Base-by-base conservation (phyloP, 2,329 filamentous ascomycete species). In the Didymella sp. region DNA sequence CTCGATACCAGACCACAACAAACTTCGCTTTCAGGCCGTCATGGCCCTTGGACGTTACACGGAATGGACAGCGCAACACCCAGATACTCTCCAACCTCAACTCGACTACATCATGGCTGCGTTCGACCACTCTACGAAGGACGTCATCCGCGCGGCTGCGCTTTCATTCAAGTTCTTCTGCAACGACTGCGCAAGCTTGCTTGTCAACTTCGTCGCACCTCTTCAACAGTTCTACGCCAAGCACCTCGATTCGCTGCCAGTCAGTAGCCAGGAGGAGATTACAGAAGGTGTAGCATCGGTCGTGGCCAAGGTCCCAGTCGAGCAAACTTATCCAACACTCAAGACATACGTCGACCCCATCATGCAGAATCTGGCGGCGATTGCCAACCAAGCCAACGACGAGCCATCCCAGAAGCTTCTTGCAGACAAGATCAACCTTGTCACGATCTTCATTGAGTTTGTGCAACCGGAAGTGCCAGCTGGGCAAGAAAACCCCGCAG, bases 1-100 rank as follows among this genome's bases (percentile, higher is more conserved):
- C 11, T 91, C 96, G 72, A 96, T 99, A 59, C 95, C 95, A 0
- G 89, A 91, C 70, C 95, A 99, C 70, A 92, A 98, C 77, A 99
- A 98, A 80, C 85, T 99, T n/a, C 91, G 93, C 7, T 99, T 99
- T 77, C 94, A 96, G 61, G 94, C 94, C 6, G 96, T 98, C 70
- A 97, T 99, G 92, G 93, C 96, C 3, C 85, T 99, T 21, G 95
- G 92, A 33, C 86, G 95, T 60, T 99, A 99, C 73, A 99, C 96
- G 0, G 94, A 98, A 76, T 99, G 95, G 95, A 99, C 96, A 0
- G 87, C 95, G 5, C 88, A 92, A 44, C 95, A 99, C 71, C 91
- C 94, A 0, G 92, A 97, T 56, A 96, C 94, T 42, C 82, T 99
- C 8, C 90, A 96, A 76, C 85, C 91, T 8, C 95, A 99, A 76